Evolutionary conservation across 2,329 filamentous ascomycete species (phyloP).

Genomic region (Cryphonectria nitschkei): DNA sequence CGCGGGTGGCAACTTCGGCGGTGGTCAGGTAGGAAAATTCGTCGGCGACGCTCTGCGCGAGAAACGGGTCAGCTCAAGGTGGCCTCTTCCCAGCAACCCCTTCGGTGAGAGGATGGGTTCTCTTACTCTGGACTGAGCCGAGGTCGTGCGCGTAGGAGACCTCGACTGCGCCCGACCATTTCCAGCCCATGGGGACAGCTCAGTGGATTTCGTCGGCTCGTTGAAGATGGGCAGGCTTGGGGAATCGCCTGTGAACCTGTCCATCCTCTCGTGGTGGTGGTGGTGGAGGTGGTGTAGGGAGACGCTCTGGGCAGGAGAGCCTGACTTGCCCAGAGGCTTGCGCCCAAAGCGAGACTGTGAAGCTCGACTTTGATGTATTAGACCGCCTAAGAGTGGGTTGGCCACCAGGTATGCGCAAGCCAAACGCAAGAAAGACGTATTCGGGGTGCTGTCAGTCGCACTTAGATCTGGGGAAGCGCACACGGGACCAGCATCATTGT

Average conservation of each 20-base stretch:
- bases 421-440: conserved; percentile 7
- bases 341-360: not conserved
- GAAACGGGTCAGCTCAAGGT: conserved; percentile 15
- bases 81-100: not conserved
- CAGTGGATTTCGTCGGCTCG: conserved; percentile 25
- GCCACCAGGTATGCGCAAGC: conserved; percentile 14
- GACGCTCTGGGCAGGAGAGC: not conserved
- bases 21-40: conserved; percentile 71
- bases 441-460: conserved; percentile 27
- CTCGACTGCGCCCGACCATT: conserved; percentile 40
- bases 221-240: conserved; percentile 28
- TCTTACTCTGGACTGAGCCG: conserved; percentile 59
- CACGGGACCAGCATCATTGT: conserved; percentile 22
- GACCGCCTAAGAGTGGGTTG: not conserved
- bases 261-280: conserved; percentile 19
- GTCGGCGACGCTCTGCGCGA: conserved; percentile 56
- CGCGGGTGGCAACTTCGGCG: conserved; percentile 74
- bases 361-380: not conserved
- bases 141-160: conserved; percentile 50
- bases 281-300: not conserved
- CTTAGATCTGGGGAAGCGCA: conserved; percentile 20
- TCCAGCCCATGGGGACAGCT: conserved; percentile 33
- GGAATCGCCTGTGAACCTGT: conserved; percentile 28
- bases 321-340: not conserved
- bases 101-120: conserved; percentile 14